Percentiles rank a stretch among this genome's conserved stretches.
Evolutionary conservation across 495 filamentous ascomycete genomes (phyloP).

Genomic region (Daldinia grandis): DNA sequence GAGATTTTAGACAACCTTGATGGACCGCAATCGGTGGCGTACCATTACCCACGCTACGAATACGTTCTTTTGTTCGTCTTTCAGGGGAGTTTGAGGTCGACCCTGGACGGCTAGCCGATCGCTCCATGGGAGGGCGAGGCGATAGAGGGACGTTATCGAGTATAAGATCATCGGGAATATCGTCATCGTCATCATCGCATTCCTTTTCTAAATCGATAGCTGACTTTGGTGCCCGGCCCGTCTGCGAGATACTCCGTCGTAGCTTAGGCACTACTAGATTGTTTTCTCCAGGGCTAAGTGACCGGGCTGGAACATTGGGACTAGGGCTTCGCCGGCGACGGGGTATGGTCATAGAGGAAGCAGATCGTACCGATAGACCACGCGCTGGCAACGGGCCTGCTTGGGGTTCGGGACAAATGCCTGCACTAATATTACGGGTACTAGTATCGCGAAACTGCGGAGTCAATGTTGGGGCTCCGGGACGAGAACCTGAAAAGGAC

Average conservation of each 20-base stretch:
- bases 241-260: slow-evolving; percentile 76
- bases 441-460: slow-evolving; percentile 42
- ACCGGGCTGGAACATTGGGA: slow-evolving; percentile 47
- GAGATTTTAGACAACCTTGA: slow-evolving; percentile 59
- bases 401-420: slow-evolving; percentile 44
- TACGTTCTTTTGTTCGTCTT: slow-evolving; percentile 56
- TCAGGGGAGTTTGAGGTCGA: slow-evolving; percentile 68
- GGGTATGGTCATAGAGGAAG: slow-evolving; percentile 39
- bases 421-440: slow-evolving; percentile 38
- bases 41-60: slow-evolving; percentile 63
- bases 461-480: slow-evolving; percentile 27
- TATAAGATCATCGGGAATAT: slow-evolving; percentile 89
- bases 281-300: slow-evolving; percentile 53
- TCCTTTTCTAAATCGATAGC: slow-evolving; percentile 83
- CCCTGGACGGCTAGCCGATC: slow-evolving; percentile 59
- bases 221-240: slow-evolving; percentile 71
- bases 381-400: slow-evolving; percentile 46
- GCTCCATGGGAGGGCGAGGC: slow-evolving; percentile 75
- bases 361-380: slow-evolving; percentile 48
- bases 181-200: slow-evolving; percentile 82
- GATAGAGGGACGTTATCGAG: slow-evolving; percentile 97
- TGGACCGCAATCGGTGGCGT: slow-evolving; percentile 60
- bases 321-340: slow-evolving; percentile 52
- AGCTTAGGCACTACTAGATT: slow-evolving; percentile 56
- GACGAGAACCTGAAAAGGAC: slow-evolving; percentile 32